These are phyloP conservation scores for Erythrobasidium yunnanense DNA, from an alignment of 768 basidiomycete species.

Conservation along the genomic window DNA sequence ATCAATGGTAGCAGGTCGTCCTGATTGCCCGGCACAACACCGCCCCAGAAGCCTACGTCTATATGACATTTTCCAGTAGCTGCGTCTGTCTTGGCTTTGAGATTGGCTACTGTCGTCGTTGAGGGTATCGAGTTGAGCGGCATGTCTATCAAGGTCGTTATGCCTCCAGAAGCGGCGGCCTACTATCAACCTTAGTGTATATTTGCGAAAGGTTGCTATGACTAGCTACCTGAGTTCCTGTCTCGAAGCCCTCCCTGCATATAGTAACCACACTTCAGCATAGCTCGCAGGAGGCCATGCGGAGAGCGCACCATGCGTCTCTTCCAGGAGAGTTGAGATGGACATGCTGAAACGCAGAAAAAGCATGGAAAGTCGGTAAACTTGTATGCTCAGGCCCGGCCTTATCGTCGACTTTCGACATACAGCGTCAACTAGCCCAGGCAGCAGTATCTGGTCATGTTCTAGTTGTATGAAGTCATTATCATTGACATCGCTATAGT, in stretches of 20 bases:
- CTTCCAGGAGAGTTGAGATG: conserved; percentile 38
- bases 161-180: conserved; percentile 82
- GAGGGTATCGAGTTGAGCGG: conserved; percentile 95
- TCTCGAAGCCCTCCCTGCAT: conserved; percentile 32
- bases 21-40: conserved; percentile 86
- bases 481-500: conserved; percentile 49
- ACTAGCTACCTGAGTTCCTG: conserved; percentile 53
- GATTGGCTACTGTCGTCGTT: conserved; percentile 70
- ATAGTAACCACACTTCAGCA: conserved; percentile 27
- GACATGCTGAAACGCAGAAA: conserved; percentile 32
- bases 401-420: too few species aligned
- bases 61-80: conserved; percentile 63
- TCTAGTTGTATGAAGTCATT: conserved; percentile 46
- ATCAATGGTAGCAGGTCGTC: conserved; percentile 63
- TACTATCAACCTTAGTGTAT: conserved; percentile 48
- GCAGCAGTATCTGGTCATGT: conserved; percentile 46
- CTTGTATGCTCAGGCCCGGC: too few species aligned
- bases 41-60: conserved; percentile 90
- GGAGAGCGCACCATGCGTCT: conserved; percentile 33
- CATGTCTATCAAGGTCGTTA: conserved; percentile 97
- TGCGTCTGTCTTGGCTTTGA: conserved; percentile 59
- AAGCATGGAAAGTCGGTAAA: neutral
- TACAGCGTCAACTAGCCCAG: conserved; percentile 65
- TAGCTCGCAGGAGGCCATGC: conserved; percentile 26
- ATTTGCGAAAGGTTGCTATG: conserved; percentile 89